Percentiles rank a stretch among this genome's conserved stretches.
Evolutionary conservation across 1,284 basidiomycete species (phyloP).

Genomic region (Athelia sp.): DNA sequence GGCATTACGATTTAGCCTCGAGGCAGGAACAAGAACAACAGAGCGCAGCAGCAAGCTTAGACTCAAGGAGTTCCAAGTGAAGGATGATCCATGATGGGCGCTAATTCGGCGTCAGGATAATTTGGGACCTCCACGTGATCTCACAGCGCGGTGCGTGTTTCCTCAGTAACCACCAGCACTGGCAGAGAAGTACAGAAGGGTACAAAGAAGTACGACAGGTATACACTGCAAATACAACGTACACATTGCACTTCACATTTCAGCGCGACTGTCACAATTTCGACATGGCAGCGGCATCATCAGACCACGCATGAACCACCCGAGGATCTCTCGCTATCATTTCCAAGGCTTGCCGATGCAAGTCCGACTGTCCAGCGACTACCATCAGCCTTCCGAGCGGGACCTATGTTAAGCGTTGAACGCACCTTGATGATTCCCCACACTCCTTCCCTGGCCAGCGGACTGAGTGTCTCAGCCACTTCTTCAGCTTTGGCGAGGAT

Average conservation of each 20-base stretch:
- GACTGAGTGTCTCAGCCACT: conserved; percentile 46
- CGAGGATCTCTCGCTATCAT: neutral
- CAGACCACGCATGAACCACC: neutral
- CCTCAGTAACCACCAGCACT: too few species aligned
- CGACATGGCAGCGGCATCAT: neutral
- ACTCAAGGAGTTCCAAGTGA: too few species aligned
- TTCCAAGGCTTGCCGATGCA: neutral
- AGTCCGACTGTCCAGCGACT: neutral
- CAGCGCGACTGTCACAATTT: neutral
- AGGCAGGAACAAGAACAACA: too few species aligned
- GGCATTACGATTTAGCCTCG: too few species aligned
- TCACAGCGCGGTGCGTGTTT: too few species aligned
- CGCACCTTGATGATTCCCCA: conserved; percentile 65
- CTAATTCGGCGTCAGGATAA: too few species aligned
- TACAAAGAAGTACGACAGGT: too few species aligned
- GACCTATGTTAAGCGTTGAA: neutral
- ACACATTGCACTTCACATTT: neutral
- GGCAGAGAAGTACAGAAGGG: too few species aligned
- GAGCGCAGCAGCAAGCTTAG: too few species aligned
- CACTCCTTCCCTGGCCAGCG: conserved; percentile 47
- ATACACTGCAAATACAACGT: neutral
- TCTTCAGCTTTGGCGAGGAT: conserved; percentile 60
- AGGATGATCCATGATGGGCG: too few species aligned
- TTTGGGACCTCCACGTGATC: too few species aligned
- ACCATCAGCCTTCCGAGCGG: neutral